Evolutionary conservation across 106 monocot species (phyloP), one percentile per base, ranked within the genome.

Genomic region (Narthecium ossifragum): DNA sequence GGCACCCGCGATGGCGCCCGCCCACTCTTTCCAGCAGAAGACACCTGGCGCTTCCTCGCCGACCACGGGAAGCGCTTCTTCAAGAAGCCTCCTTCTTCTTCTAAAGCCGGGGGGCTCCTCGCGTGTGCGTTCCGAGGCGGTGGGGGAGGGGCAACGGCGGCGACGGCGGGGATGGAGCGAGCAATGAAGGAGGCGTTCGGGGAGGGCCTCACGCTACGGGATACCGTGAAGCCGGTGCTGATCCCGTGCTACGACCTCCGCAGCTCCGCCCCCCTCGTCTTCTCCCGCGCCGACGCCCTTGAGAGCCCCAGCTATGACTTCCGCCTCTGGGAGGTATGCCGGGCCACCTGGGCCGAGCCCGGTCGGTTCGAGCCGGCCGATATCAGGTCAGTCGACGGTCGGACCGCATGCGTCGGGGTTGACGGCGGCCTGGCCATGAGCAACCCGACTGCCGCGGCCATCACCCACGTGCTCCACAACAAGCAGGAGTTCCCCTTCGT

Each of bases 401-500:
- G 77, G 26, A 75, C 69, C 12, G 84, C 84, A 87, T 70, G 72
- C 51, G 81, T 78, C 61, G 80, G 87, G 13, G 29, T 76, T 13
- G 73, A 76, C n/a, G 79, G n/a, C n/a, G n/a, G n/a, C n/a, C 64
- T 80, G 26, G 77, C 69, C 12, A 87, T 87, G 92, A 73, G 72
- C 51, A 84, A 81, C 61, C 83, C 92, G 13, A 26, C 79, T 13
- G 73, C 80, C n/a, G 79, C 77, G 14, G 82, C 79, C n/a, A n/a
- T n/a, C n/a, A n/a, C n/a, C n/a, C n/a, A n/a, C n/a, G n/a, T n/a
- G n/a, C n/a, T n/a, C n/a, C n/a, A n/a, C n/a, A n/a, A n/a, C n/a
- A n/a, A n/a, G n/a, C n/a, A n/a, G n/a, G n/a, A n/a, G 72, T 87
- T 84, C 67, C 92, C 87, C 14, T 83, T 92, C 86, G 55, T 80